Percentiles rank a stretch among this genome's conserved stretches.
Conservation (phyloP, 345 rosid species). For the Lumnitzera racemosa region DNA sequence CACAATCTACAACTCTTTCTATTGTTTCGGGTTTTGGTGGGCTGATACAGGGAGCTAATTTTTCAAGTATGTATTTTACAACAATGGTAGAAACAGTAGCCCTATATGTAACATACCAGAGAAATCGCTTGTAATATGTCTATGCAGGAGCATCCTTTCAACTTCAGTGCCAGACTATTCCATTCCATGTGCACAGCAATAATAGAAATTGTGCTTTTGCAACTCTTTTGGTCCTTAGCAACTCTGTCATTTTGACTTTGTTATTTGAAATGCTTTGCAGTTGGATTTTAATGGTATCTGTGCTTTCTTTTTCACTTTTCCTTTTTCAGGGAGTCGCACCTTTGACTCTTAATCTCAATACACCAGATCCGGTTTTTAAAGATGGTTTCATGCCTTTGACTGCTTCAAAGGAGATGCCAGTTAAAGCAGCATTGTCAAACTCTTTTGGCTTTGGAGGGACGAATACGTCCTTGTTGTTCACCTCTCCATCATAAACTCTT, state of each 20-base stretch:
- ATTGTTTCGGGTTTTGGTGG: no score
- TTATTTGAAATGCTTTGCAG: neutral
- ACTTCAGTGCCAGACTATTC: no score
- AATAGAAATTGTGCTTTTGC: no score
- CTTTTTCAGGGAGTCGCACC: constrained; percentile 78
- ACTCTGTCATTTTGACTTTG: neutral
- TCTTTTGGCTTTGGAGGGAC: constrained; percentile 97
- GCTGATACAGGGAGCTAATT: no score
- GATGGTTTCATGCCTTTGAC: constrained; percentile 57
- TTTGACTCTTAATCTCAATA: constrained; percentile 61
- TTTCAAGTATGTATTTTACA: no score
- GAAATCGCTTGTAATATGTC: no score
- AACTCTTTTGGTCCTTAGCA: neutral
- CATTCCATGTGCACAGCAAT: no score
- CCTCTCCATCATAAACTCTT: constrained; percentile 16
- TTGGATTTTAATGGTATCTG: neutral
- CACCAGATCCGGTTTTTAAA: constrained; percentile 72
- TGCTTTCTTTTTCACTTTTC: neutral
- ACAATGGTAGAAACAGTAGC: no score
- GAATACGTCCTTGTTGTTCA: constrained; percentile 69
- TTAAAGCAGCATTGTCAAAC: constrained; percentile 72
- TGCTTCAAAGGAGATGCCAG: constrained; percentile 54
- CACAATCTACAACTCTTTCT: no score
- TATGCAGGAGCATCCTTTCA: no score
- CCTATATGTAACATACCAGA: no score